Conservation (phyloP, 163 green algal species). For the Chlorella variabilis region DNA sequence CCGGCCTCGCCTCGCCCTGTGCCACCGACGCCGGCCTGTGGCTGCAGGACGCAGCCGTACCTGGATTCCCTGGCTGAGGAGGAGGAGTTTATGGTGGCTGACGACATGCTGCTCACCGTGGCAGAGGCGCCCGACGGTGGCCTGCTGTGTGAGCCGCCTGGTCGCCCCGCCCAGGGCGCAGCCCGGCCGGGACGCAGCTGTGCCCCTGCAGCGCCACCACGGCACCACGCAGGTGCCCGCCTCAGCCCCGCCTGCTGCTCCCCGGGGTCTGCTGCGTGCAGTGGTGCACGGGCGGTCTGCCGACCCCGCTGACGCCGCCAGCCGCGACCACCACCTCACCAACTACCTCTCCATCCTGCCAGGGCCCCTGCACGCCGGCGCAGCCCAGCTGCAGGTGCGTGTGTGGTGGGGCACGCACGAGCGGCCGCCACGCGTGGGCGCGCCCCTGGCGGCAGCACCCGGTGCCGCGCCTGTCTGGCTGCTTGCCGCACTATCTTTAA, state of each 20-base stretch:
- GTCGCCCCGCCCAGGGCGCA: no score
- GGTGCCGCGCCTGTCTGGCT: no score
- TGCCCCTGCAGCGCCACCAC: no score
- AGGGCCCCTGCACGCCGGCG: constrained; percentile 12
- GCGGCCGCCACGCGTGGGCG: no score
- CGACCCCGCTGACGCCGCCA: background rate
- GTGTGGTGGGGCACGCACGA: background rate
- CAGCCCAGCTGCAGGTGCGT: constrained; percentile 19
- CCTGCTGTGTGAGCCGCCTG: constrained; percentile 13
- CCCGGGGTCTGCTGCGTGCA: background rate
- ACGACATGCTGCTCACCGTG: constrained; percentile 18
- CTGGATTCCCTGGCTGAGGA: constrained; percentile 15
- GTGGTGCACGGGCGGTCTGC: constrained; percentile 32
- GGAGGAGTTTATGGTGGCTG: constrained; percentile 4
- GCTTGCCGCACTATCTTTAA: no score
- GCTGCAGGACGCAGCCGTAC: constrained; percentile 23
- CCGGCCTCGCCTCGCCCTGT: no score
- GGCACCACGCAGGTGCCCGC: no score
- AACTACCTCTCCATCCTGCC: constrained; percentile 31
- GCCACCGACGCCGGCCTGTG: background rate
- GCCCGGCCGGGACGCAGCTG: no score
- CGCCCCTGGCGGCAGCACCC: no score
- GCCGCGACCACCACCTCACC: constrained; percentile 11
- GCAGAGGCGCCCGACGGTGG: constrained; percentile 14
- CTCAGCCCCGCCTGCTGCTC: no score